phyloP scores from a whole-genome alignment of 2,329 filamentous ascomycete species.

The Sarocladium strictum region DNA sequence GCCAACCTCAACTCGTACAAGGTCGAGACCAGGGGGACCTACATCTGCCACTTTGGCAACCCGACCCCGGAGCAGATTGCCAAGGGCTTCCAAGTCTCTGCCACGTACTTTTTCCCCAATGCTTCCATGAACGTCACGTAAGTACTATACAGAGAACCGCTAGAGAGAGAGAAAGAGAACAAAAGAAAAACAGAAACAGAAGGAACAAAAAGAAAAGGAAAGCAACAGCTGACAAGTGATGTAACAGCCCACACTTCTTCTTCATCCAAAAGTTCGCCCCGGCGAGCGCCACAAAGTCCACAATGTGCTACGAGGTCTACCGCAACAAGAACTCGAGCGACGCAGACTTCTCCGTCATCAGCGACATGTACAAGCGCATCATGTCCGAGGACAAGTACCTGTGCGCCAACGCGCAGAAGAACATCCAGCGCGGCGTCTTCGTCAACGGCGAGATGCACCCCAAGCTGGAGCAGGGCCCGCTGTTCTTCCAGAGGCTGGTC shows the following conservation, averaged over 20 bases:
- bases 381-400: constrained; percentile 46
- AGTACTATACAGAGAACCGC: too few relatives aligned
- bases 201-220: too few relatives aligned
- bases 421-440: constrained; percentile 44
- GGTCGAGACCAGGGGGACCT: constrained; percentile 40
- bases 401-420: constrained; percentile 41
- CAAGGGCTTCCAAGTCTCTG: constrained; percentile 37
- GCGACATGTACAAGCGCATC: constrained; percentile 44
- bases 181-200: too few relatives aligned
- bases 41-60: constrained; percentile 45
- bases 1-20: constrained; percentile 50
- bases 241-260: constrained; percentile 11
- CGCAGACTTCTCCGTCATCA: constrained; percentile 39
- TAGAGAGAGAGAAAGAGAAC: too few relatives aligned
- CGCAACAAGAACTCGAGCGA: constrained; percentile 40
- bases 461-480: constrained; percentile 43
- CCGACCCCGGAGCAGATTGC: constrained; percentile 41
- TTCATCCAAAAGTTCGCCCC: constrained; percentile 11
- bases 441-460: constrained; percentile 47
- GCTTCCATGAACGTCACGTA: constrained; percentile 25
- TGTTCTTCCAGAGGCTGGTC: constrained; percentile 33
- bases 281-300: constrained; percentile 1
- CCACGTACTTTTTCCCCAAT: constrained; percentile 46
- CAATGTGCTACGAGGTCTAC: constrained; percentile 34
- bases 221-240: neutral